A percentile compares a stretch with the other conserved stretches of the same genome.
These are phyloP conservation scores for Neoscytalidium dimidiatum DNA, from an alignment of 2,329 filamentous ascomycete genomes.

Conservation along the genomic window DNA sequence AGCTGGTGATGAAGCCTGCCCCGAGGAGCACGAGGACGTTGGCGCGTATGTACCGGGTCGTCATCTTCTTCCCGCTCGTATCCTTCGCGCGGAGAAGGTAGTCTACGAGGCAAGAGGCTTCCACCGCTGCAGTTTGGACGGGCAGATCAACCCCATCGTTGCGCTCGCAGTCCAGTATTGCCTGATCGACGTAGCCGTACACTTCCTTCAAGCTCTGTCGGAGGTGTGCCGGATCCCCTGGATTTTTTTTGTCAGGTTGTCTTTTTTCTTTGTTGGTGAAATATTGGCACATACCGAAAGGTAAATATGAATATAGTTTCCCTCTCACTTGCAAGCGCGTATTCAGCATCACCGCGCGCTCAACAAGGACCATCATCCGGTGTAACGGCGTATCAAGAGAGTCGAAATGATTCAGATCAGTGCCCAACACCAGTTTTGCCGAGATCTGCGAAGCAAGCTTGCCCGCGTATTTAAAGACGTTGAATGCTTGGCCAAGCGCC, in stretches of 20 bases:
- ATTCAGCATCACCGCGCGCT: background rate
- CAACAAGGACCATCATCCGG: background rate
- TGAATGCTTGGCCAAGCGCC: background rate
- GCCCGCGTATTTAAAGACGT: background rate
- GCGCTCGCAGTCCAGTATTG: background rate
- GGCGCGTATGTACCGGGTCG: background rate
- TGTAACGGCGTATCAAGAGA: background rate
- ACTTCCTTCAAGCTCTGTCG: background rate
- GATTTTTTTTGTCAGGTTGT: too few relatives aligned
- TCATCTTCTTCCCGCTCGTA: background rate
- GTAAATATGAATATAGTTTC: background rate
- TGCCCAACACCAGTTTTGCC: background rate
- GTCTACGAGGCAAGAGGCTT: background rate
- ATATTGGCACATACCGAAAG: background rate
- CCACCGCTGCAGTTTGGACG: background rate
- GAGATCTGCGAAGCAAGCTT: background rate
- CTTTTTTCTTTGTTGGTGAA: background rate
- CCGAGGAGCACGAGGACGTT: background rate
- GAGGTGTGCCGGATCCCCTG: background rate
- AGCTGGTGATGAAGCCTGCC: background rate
- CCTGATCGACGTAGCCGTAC: background rate
- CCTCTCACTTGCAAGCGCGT: background rate
- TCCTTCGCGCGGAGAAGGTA: background rate
- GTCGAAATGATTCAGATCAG: background rate
- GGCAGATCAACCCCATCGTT: background rate